These are phyloP conservation scores for Pestalotiopsis sp. DNA, from an alignment of 2,329 filamentous ascomycete species.

Conservation along the genomic window DNA sequence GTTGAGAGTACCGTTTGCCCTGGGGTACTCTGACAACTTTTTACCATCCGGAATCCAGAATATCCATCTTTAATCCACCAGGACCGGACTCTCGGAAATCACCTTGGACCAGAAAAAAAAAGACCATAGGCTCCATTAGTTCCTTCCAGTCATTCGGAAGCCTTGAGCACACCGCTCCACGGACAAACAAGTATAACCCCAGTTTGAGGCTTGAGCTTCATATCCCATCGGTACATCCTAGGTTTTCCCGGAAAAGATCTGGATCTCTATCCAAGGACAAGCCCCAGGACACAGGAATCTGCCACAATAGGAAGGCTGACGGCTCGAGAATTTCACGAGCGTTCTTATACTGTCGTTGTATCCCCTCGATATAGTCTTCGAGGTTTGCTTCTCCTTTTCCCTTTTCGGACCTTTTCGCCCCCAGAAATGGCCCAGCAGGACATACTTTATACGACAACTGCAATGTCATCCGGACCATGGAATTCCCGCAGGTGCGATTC, in stretches of 20 bases:
- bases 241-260: constrained; percentile 12
- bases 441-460: constrained; percentile 48
- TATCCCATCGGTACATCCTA: constrained; percentile 13
- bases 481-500: constrained; percentile 55
- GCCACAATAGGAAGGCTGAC: constrained; percentile 8
- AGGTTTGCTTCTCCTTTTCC: constrained; percentile 9
- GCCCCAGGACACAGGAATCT: constrained; percentile 4
- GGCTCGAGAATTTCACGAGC: neutral
- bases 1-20: constrained; percentile 7
- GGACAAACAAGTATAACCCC: constrained; percentile 18
- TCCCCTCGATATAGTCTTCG: constrained; percentile 17
- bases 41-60: neutral
- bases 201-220: constrained; percentile 7
- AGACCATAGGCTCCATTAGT: constrained; percentile 3
- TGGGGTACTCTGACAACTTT: neutral
- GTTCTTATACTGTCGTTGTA: constrained; percentile 10
- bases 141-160: constrained; percentile 3
- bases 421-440: constrained; percentile 15
- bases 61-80: constrained; percentile 5
- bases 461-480: constrained; percentile 50
- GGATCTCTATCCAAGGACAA: constrained; percentile 11
- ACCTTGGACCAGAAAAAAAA: neutral
- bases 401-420: constrained; percentile 3
- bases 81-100: constrained; percentile 4
- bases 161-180: constrained; percentile 16